Conservation (phyloP, 192 early-diverging fungal species). For the Coemansia javaensis region DNA sequence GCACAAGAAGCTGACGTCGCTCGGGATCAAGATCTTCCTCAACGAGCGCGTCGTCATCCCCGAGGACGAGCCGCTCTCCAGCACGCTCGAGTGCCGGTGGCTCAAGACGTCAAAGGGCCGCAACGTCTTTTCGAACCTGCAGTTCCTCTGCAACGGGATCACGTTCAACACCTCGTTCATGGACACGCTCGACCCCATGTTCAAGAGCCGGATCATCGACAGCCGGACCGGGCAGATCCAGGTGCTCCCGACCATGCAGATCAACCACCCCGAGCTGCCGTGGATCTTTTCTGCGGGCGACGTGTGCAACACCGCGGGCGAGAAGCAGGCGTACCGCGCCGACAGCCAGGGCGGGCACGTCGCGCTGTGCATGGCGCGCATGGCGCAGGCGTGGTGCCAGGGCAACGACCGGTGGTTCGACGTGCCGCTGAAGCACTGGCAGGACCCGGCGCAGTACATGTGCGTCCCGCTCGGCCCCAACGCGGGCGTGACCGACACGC, state of each 20-base stretch:
- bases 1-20: constrained; percentile 47
- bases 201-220: constrained; percentile 49
- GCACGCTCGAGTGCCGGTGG: constrained; percentile 32
- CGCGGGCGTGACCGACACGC: constrained; percentile 44
- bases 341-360: constrained; percentile 47
- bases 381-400: constrained; percentile 42
- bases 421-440: constrained; percentile 44
- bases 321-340: constrained; percentile 50
- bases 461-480: constrained; percentile 41
- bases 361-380: constrained; percentile 44
- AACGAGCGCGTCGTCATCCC: constrained; percentile 62
- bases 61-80: constrained; percentile 51
- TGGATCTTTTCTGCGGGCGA: constrained; percentile 78
- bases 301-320: constrained; percentile 43
- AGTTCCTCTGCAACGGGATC: constrained; percentile 74
- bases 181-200: constrained; percentile 49
- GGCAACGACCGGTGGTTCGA: constrained; percentile 40
- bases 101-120: constrained; percentile 49
- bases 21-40: constrained; percentile 52
- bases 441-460: constrained; percentile 50
- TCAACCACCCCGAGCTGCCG: constrained; percentile 57
- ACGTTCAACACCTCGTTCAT: constrained; percentile 63
- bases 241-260: constrained; percentile 69
- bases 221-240: constrained; percentile 56
- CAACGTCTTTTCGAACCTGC: constrained; percentile 39